A percentile compares a stretch with the other conserved stretches of the same genome.
Evolutionary conservation across 2,329 filamentous ascomycete genomes (phyloP).

Genomic region (Botrytis fabae): DNA sequence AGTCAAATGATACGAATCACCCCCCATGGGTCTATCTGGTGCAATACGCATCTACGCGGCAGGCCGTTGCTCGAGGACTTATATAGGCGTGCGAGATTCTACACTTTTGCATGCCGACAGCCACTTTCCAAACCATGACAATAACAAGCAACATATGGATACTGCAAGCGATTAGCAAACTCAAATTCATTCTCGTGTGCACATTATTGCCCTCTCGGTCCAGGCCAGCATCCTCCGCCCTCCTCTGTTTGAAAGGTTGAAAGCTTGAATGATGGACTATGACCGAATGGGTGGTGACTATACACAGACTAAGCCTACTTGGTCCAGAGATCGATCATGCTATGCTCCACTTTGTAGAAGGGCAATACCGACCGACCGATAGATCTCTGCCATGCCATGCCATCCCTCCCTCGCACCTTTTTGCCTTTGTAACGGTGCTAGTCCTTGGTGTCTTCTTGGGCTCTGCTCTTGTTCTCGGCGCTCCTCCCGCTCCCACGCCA

Average conservation of each 20-base stretch:
- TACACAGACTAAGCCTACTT: background rate
- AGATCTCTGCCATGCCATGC: background rate
- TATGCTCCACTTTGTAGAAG: background rate
- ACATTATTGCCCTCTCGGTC: background rate
- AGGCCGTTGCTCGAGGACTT: background rate
- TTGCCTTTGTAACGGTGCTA: background rate
- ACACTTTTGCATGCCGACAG: background rate
- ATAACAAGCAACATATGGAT: background rate
- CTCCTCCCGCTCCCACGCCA: background rate
- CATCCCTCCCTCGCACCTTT: background rate
- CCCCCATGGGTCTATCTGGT: background rate
- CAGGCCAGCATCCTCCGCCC: background rate
- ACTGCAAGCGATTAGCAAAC: background rate
- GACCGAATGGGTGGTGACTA: background rate
- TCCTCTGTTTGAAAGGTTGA: background rate
- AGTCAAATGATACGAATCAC: background rate
- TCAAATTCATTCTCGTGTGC: background rate
- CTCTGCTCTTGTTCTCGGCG: background rate
- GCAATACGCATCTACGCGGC: background rate
- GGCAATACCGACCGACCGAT: conserved; percentile 10
- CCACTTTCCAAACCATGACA: background rate
- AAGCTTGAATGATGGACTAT: background rate
- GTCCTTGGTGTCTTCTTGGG: background rate
- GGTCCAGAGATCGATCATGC: background rate
- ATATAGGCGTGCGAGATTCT: no score